Evolutionary conservation across 2,329 filamentous ascomycete species (phyloP).

Genomic region (Shiraia sp.): DNA sequence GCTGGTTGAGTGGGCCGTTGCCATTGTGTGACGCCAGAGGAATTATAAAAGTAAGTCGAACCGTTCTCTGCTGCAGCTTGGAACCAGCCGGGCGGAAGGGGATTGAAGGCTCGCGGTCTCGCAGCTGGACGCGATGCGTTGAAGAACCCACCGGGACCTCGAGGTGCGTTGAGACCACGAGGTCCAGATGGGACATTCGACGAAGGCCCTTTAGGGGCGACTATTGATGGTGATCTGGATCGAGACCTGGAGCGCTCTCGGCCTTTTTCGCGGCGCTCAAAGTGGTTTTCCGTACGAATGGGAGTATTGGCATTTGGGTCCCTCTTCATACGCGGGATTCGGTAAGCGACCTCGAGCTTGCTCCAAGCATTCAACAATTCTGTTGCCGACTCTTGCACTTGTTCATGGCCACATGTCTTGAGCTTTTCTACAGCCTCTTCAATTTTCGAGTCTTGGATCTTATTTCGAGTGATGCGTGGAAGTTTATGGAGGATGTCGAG

Average conservation of each 20-base stretch:
- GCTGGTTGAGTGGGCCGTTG: conserved; percentile 72
- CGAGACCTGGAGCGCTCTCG: conserved; percentile 55
- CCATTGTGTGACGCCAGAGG: conserved; percentile 76
- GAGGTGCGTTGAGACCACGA: conserved; percentile 58
- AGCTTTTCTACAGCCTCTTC: conserved; percentile 77
- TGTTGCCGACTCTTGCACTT: conserved; percentile 72
- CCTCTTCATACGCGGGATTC: conserved; percentile 87
- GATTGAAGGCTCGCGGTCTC: conserved; percentile 58
- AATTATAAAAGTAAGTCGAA: conserved; percentile 82
- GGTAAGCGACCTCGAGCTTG: conserved; percentile 85
- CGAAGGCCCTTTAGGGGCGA: conserved; percentile 47
- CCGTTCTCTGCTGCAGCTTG: conserved; percentile 69
- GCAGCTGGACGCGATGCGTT: conserved; percentile 55
- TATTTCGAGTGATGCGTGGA: conserved; percentile 90
- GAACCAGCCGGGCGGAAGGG: conserved; percentile 85
- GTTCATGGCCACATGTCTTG: conserved; percentile 68
- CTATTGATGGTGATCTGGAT: conserved; percentile 50
- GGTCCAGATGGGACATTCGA: conserved; percentile 49
- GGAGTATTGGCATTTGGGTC: conserved; percentile 64
- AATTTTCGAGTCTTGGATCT: conserved; percentile 95
- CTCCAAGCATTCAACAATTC: conserved; percentile 82
- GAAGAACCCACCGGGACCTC: conserved; percentile 53
- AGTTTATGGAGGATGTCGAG: conserved; percentile 87
- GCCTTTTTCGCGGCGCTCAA: conserved; percentile 59
- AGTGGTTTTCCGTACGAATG: conserved; percentile 56